Base-by-base conservation (phyloP, 2,329 filamentous ascomycete species). In the Pseudonectria buxi region DNA sequence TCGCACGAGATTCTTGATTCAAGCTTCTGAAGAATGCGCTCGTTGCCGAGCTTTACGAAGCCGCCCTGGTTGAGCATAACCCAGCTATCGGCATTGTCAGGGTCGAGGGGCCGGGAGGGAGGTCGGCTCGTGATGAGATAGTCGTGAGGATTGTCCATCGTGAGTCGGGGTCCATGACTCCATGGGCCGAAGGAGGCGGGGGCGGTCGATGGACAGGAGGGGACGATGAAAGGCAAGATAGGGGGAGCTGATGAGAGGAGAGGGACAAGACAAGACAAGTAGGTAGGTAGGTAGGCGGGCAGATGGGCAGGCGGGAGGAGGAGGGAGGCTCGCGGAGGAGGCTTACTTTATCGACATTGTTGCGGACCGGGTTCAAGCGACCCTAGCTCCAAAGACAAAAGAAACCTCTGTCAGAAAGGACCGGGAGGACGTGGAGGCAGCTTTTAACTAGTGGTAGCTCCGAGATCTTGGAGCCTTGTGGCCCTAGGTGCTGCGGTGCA, bases 31-130 rank as follows among this genome's bases (percentile, higher is more conserved):
- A 94, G 74, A 43, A 86, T 80, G 50, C 80, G 80, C 67, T 96
- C 90, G 57, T 83, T 81, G 29, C 86, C 85, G 30, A 95, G 76
- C 54, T 83, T 86, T 56, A 94, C 82, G 63, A 95, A 92, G 40
- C 82, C 78, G 49, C 72, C 70, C 55, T 83, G 76, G 55, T 83
- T 79, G 55, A 94, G 78, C 89, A 95, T 95, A 30, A 95, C 90
- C 90, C 90, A 95, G 53, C 74, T 78, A 56, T 65, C 60, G 50
- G 61, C 60, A 57, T 75, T 66, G 66, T 78, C 64, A 77, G 72
- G 65, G 56, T 73, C 62, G 39, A 60, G 55, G 36, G 50, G 51
- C 45, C 55, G 54, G 31, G 54, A 45, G 45, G 50, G 50, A 44
- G 56, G 47, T 45, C 53, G 55, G 47, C 51, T 57, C 39, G 59